Conservation (phyloP, 345 rosid genomes). For the Citrus sp. region DNA sequence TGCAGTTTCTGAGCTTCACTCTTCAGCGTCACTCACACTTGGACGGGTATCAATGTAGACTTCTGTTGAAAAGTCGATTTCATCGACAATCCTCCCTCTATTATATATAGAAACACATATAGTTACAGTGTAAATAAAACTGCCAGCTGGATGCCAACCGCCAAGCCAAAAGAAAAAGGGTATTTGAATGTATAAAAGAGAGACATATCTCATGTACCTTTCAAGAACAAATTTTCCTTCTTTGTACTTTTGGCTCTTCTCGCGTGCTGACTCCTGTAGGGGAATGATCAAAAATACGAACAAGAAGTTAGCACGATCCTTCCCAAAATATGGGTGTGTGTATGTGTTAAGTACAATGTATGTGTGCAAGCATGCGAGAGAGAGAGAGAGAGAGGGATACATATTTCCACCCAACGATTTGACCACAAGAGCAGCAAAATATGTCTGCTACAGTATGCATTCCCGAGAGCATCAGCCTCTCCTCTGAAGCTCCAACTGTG, state of each 20-base stretch:
- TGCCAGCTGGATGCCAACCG: background rate
- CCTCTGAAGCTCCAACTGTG: constrained; percentile 59
- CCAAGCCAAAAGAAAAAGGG: background rate
- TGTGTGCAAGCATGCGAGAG: background rate
- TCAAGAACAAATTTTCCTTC: constrained; percentile 83
- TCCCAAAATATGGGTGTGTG: background rate
- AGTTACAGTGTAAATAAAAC: background rate
- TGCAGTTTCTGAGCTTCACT: constrained; percentile 20
- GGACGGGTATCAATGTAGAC: constrained; percentile 55
- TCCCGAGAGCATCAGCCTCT: constrained; percentile 79
- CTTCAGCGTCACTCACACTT: constrained; percentile 57
- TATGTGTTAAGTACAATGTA: no score
- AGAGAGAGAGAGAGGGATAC: constrained; percentile 30
- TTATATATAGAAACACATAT: background rate
- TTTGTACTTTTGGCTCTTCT: constrained; percentile 70
- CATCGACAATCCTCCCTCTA: constrained; percentile 80
- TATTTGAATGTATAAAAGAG: background rate
- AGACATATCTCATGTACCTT: constrained; percentile 40
- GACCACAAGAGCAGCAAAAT: constrained; percentile 90
- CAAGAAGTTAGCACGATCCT: background rate
- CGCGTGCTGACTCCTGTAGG: constrained; percentile 65
- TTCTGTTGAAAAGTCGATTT: constrained; percentile 60
- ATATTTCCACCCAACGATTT: constrained; percentile 93
- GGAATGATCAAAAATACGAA: constrained; percentile 1
- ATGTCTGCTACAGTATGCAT: constrained; percentile 80